Evolutionary conservation across 1,139 yeast genomes (phyloP).

Genomic region (Yamadazyma kanchanaburiensis): DNA sequence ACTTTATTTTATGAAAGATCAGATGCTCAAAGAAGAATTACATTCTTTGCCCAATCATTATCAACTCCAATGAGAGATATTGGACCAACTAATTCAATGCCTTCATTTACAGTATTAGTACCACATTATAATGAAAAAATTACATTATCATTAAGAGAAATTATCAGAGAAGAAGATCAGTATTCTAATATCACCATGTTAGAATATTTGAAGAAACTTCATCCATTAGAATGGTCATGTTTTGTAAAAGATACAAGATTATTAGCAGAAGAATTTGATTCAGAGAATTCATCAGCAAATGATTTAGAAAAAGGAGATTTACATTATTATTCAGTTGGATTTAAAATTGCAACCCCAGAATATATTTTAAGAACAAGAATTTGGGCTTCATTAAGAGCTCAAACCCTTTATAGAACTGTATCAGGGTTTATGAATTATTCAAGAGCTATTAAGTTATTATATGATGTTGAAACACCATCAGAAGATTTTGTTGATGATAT

Average conservation of each 20-base stretch:
- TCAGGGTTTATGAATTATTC: slow-evolving; percentile 59
- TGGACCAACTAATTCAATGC: slow-evolving; percentile 40
- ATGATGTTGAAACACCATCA: slow-evolving; percentile 38
- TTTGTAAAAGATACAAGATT: slow-evolving; percentile 50
- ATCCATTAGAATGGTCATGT: slow-evolving; percentile 50
- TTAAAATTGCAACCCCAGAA: slow-evolving; percentile 52
- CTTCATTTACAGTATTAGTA: slow-evolving; percentile 48
- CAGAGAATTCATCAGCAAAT: slow-evolving; percentile 22
- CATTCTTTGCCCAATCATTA: slow-evolving; percentile 53
- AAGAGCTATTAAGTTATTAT: slow-evolving; percentile 46
- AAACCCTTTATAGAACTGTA: slow-evolving; percentile 52
- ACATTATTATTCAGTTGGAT: slow-evolving; percentile 49
- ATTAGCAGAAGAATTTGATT: slow-evolving; percentile 43
- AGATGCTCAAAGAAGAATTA: slow-evolving; percentile 49
- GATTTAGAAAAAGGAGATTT: slow-evolving; percentile 28
- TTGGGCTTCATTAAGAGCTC: slow-evolving; percentile 58
- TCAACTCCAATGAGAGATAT: slow-evolving; percentile 53
- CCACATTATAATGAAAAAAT: slow-evolving; percentile 54
- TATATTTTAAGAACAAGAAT: slow-evolving; percentile 50
- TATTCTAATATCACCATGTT: slow-evolving; percentile 48
- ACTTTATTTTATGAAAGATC: slow-evolving; percentile 32
- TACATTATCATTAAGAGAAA: slow-evolving; percentile 43
- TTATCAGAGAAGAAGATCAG: slow-evolving; percentile 45
- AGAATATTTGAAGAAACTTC: slow-evolving; percentile 49
- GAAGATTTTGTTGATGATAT: slow-evolving; percentile 21